phyloP scores from a whole-genome alignment of 345 rosid genomes.

The Brassica nigra region DNA sequence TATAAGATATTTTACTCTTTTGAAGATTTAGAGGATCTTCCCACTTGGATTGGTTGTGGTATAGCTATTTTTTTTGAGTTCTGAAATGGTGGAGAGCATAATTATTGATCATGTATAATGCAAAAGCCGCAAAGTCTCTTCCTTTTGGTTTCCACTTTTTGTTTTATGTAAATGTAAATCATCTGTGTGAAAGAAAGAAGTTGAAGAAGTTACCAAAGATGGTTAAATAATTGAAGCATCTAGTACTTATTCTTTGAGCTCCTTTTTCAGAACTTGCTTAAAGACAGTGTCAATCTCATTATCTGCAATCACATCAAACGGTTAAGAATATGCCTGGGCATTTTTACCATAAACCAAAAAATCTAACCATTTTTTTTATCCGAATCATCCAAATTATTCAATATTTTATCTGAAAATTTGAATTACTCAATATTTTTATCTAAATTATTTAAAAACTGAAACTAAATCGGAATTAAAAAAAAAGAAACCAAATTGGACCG shows the following conservation, averaged over 20 bases:
- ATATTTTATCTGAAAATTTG: not conserved
- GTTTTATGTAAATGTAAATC: slow-evolving; percentile 22
- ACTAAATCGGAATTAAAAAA: too few species aligned
- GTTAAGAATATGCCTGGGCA: slow-evolving; percentile 12
- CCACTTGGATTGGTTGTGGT: slow-evolving; percentile 39
- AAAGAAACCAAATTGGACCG: not conserved
- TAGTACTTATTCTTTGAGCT: slow-evolving; percentile 10
- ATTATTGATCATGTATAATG: slow-evolving; percentile 42
- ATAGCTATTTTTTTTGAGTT: slow-evolving; percentile 33
- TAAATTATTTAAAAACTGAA: not conserved
- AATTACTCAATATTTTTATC: not conserved
- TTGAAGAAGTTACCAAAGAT: slow-evolving; percentile 31
- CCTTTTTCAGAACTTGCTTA: slow-evolving; percentile 17
- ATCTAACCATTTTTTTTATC: not conserved
- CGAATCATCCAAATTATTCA: not conserved
- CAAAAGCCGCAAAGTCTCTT: slow-evolving; percentile 42
- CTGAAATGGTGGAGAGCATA: slow-evolving; percentile 45
- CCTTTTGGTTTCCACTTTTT: slow-evolving; percentile 29
- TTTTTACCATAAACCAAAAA: not conserved
- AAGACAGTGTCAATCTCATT: slow-evolving; percentile 6
- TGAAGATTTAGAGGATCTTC: slow-evolving; percentile 44
- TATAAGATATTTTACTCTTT: slow-evolving; percentile 25
- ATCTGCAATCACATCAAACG: slow-evolving; percentile 39
- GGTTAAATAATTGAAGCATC: slow-evolving; percentile 23
- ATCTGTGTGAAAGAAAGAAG: not conserved